Base-by-base conservation (phyloP, 208 protist genomes). In the Trypanosoma conorhini region DNA sequence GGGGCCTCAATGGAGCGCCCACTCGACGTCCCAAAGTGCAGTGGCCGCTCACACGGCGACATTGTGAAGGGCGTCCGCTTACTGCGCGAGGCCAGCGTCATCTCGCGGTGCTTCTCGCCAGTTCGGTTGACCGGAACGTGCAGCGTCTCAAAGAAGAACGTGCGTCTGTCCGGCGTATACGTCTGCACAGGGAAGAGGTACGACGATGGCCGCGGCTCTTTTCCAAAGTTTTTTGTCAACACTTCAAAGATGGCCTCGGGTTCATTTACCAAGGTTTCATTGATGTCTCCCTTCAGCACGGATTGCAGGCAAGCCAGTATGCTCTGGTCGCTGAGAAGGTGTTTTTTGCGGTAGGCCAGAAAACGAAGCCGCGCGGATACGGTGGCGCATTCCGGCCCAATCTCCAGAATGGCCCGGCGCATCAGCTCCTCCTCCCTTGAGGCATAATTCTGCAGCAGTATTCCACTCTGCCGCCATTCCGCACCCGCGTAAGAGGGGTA, bases 41-140 rank as follows among this genome's bases (percentile, higher is more conserved):
- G 74, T n/a, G 84, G 85, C 1, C 86, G 89, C 62, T 94, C 89
- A 42, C 75, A 75, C 9, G 89, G 89, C 17, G 89, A 89, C 52
- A 83, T 59, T 42, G 79, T 79, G 38, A 94, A 82, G 9, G 78
- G 87, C 9, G 75, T 46, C 5, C 87, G 83, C 40, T 54, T 77
- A 62, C 62, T 54, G 3, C 84, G 70, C n/a, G 69, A 67, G n/a
- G 70, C 68, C 31, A 85, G 77, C 30, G 74, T 64, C 31, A 76
- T n/a, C 28, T 68, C 62, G 22, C 58, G 46, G 59, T 61, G 56
- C 33, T 74, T 74, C 22, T 60, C 64, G 24, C 9, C 12, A 7
- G 21, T 30, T 0, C 24, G 57, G 5, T 65, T 38, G 26, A 54
- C n/a, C 7, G 80, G 73, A 55, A 81, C 80, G n/a, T 74, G 77